These are phyloP conservation scores for Erodium trifolium DNA, from an alignment of 441 rosid species.

Conservation along the genomic window DNA sequence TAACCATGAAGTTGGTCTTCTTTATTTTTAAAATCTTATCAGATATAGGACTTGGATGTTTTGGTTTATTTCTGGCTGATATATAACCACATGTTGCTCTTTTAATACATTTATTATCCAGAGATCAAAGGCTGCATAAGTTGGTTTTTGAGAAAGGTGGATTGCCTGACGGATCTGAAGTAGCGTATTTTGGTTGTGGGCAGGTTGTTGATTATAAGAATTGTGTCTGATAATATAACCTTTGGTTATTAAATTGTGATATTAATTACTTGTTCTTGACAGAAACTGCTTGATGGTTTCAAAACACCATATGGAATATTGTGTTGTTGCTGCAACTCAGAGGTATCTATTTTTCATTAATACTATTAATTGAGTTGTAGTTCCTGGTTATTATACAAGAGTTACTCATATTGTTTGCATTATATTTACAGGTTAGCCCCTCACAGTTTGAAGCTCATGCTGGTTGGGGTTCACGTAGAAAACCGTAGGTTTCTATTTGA, in stretches of 20 bases:
- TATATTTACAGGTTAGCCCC: slow-evolving; percentile 80
- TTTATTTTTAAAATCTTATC: slow-evolving; percentile 12
- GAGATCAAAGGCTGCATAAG: slow-evolving; percentile 71
- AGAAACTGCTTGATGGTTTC: slow-evolving; percentile 90
- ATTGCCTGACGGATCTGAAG: slow-evolving; percentile 76
- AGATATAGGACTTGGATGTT: background rate
- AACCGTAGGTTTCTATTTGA: slow-evolving; percentile 62
- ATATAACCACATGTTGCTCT: slow-evolving; percentile 10
- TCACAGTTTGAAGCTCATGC: slow-evolving; percentile 99
- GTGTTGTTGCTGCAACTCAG: slow-evolving; percentile 82
- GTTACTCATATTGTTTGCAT: slow-evolving; percentile 15
- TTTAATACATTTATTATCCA: slow-evolving; percentile 17
- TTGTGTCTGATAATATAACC: slow-evolving; percentile 16
- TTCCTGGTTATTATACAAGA: slow-evolving; percentile 7
- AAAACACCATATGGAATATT: slow-evolving; percentile 75
- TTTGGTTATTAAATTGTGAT: background rate
- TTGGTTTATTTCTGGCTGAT: slow-evolving; percentile 10
- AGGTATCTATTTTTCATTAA: slow-evolving; percentile 42
- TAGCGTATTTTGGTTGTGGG: slow-evolving; percentile 71
- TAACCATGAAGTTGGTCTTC: slow-evolving; percentile 41
- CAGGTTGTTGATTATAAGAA: slow-evolving; percentile 38
- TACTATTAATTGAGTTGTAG: slow-evolving; percentile 13
- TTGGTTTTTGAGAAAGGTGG: slow-evolving; percentile 69
- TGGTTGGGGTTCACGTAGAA: slow-evolving; percentile 94
- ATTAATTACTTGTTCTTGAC: slow-evolving; percentile 29